Conservation (phyloP, 2,329 filamentous ascomycete genomes). For the Lasiodiplodia gonubiensis region DNA sequence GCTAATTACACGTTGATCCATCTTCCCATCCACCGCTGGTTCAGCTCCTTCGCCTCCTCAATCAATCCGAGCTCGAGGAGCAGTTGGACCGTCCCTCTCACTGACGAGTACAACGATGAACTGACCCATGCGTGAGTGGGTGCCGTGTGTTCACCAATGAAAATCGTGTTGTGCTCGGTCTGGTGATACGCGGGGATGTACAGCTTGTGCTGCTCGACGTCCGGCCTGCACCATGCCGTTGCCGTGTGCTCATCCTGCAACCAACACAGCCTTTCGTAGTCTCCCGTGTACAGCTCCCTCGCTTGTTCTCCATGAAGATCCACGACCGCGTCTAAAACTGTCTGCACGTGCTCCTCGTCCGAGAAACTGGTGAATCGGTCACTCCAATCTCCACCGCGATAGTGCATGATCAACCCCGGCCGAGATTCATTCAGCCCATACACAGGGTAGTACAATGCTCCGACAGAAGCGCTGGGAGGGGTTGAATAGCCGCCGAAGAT, state of each 20-base stretch:
- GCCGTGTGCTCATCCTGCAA: slow-evolving; percentile 1
- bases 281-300: slow-evolving; percentile 7
- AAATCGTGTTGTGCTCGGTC: slow-evolving; percentile 9
- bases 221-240: slow-evolving; percentile 10
- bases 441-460: slow-evolving; percentile 9
- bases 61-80: slow-evolving; percentile 9
- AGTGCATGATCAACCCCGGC: slow-evolving; percentile 15
- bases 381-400: slow-evolving; percentile 14
- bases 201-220: slow-evolving; percentile 16
- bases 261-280: slow-evolving; percentile 14
- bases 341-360: slow-evolving; percentile 19
- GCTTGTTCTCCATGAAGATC: slow-evolving; percentile 1
- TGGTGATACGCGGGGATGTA: slow-evolving; percentile 14
- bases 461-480: neutral
- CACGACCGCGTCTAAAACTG: slow-evolving; percentile 1
- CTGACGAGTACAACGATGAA: slow-evolving; percentile 6
- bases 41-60: slow-evolving; percentile 18
- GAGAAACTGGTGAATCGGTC: slow-evolving; percentile 20
- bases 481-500: slow-evolving; percentile 17
- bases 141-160: slow-evolving; percentile 9
- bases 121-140: slow-evolving; percentile 16
- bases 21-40: slow-evolving; percentile 16
- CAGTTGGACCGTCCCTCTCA: slow-evolving; percentile 12
- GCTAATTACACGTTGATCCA: slow-evolving; percentile 8
- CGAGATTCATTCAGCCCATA: slow-evolving; percentile 5